Conservation (phyloP, 805 yeast genomes). For the Monosporozyma yasuniensis region DNA sequence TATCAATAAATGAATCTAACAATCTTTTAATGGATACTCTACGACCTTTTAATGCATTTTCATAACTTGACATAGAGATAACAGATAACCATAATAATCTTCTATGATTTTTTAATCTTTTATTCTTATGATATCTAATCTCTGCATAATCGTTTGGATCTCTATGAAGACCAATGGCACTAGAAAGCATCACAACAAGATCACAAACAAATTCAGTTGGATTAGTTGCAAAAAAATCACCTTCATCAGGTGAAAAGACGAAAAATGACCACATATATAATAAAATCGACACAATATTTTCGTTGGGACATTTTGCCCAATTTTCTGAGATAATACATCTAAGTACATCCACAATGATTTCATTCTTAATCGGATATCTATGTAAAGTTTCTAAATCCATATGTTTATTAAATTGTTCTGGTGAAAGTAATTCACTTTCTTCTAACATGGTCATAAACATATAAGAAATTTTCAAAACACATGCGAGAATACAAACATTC, state of each 20-base stretch:
- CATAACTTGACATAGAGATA: slow-evolving; percentile 17
- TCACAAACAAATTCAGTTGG: slow-evolving; percentile 28
- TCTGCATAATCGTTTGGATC: slow-evolving; percentile 25
- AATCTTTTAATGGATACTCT: slow-evolving; percentile 9
- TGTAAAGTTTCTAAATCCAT: slow-evolving; percentile 10
- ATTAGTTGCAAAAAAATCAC: slow-evolving; percentile 20
- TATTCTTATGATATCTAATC: slow-evolving; percentile 8
- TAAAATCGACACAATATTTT: slow-evolving; percentile 22
- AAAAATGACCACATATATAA: slow-evolving; percentile 28
- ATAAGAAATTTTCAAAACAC: slow-evolving; percentile 23
- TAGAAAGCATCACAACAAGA: slow-evolving; percentile 20
- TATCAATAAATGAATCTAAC: slow-evolving; percentile 14
- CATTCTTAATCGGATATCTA: slow-evolving; percentile 19
- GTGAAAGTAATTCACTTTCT: slow-evolving; percentile 3
- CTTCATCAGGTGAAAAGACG: slow-evolving; percentile 29
- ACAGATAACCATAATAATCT: slow-evolving; percentile 25
- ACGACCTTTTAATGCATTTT: slow-evolving; percentile 25
- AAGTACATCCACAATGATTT: slow-evolving; percentile 17
- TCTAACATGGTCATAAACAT: slow-evolving; percentile 13
- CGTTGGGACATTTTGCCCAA: slow-evolving; percentile 26
- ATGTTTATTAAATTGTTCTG: slow-evolving; percentile 2
- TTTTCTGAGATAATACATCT: slow-evolving; percentile 22
- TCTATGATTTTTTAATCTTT: slow-evolving; percentile 20
- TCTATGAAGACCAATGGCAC: slow-evolving; percentile 27
- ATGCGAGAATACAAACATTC: slow-evolving; percentile 16